Evolutionary conservation across 108 stramenopile genomes (phyloP), one percentile per base, ranked within the genome.

Genomic region (Chaetoceros tenuissimus): DNA sequence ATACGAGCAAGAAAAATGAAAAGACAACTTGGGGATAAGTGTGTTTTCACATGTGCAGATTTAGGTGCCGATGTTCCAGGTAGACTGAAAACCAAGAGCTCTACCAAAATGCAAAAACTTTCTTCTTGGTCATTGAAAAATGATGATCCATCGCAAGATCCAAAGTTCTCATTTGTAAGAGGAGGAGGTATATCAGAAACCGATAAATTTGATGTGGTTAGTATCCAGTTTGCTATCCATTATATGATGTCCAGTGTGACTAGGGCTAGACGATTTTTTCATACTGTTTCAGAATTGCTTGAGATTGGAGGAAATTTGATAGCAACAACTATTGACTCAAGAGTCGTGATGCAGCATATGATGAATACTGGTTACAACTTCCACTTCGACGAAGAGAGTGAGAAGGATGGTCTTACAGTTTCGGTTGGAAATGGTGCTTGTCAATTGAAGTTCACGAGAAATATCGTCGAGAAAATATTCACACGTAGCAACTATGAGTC

Each of bases 181-280:
- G 86, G 89, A 7, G 94, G 90, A 18, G 87, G 91, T 0, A 74
- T 87, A 30, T 57, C 66, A 8, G 69, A 66, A 28, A 48, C 63
- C 3, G 76, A 92, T 24, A 69, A 69, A 24, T 99, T 97, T 63
- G 95, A 97, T 72, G 84, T 97, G 2, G 93, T 95, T 1, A 86
- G 84, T 25, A 96, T 96, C 61, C 98, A 99, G 69, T 98, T 99
- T 73, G 97, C 98, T 5, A 85, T 99, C 56, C 98, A 99, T 63
- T 99, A 99, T 79, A 96, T 97, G 96, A 96, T 95, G 76, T 77
- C 84, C 18, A 85, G 87, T 3, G 55, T 77, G 47, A 68, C 75
- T 55, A 78, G 94, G n/a, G 94, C 97, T 2, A 28, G 79, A 24
- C 62, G 84, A 2, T 97, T 97, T 52, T 91, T 99, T 59, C 74